phyloP scores from a whole-genome alignment of 495 filamentous ascomycete genomes.

The Friedmanniomyces simplex region DNA sequence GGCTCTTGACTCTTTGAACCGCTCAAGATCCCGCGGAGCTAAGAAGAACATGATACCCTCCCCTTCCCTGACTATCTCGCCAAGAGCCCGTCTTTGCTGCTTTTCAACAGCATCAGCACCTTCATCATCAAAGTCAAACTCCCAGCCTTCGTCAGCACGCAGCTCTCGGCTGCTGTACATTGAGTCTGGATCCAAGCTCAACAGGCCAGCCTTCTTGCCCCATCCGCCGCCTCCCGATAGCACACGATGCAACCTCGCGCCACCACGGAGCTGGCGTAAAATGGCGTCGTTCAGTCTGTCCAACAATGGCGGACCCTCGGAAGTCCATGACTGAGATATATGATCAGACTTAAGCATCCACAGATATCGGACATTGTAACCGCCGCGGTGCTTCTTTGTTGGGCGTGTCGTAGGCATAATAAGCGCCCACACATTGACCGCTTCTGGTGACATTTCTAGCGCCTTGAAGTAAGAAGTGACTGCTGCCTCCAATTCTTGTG shows the following conservation, averaged over 20 bases:
- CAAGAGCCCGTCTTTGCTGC: conserved; percentile 16
- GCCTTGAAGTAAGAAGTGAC: conserved; percentile 49
- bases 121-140: conserved; percentile 13
- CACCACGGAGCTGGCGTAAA: not conserved
- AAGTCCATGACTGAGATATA: conserved; percentile 17
- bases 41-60: conserved; percentile 21
- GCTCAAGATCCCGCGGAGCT: not conserved
- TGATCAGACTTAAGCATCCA: not conserved
- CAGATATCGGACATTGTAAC: conserved; percentile 1
- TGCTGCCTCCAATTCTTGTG: conserved; percentile 58
- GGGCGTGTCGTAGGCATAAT: conserved; percentile 39
- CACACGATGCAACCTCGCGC: conserved; percentile 31
- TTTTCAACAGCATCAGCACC: not conserved
- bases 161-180: conserved; percentile 10
- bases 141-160: conserved; percentile 9
- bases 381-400: not conserved
- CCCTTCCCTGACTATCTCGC: conserved; percentile 18
- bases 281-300: conserved; percentile 39
- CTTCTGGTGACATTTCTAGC: conserved; percentile 35
- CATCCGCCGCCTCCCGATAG: conserved; percentile 84
- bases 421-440: conserved; percentile 68
- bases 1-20: not conserved
- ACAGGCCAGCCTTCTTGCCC: conserved; percentile 73
- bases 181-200: conserved; percentile 66
- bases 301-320: not conserved